Conservation (phyloP, 805 yeast species). For the Lachancea waltii region DNA sequence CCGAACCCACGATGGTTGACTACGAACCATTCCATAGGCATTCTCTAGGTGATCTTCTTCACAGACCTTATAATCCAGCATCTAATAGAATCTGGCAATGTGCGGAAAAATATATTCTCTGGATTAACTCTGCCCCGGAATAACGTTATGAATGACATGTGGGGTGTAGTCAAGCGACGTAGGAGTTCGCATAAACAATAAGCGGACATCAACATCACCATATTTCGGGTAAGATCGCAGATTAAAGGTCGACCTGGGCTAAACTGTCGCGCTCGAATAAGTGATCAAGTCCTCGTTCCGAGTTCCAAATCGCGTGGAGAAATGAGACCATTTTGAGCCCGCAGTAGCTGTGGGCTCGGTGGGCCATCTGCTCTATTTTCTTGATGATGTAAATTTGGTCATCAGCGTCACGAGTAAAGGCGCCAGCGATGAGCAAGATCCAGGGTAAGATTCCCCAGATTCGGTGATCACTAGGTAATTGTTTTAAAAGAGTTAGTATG, state of each 20-base stretch:
- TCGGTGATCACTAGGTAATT: slow-evolving; percentile 10
- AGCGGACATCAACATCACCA: too few relatives aligned
- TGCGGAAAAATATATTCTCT: too few relatives aligned
- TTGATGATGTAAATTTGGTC: slow-evolving; percentile 13
- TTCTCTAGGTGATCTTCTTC: too few relatives aligned
- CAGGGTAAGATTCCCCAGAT: slow-evolving; percentile 16
- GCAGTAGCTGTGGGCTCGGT: slow-evolving; percentile 19
- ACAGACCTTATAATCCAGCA: too few relatives aligned
- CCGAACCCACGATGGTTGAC: too few relatives aligned
- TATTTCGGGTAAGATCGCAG: too few relatives aligned
- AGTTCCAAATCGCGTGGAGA: slow-evolving; percentile 17
- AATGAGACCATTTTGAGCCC: slow-evolving; percentile 16
- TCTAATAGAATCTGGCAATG: too few relatives aligned
- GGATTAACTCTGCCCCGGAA: too few relatives aligned
- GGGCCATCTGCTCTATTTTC: slow-evolving; percentile 14
- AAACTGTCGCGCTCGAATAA: slow-evolving; percentile 15
- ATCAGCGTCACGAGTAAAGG: slow-evolving; percentile 6
- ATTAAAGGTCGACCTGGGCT: slow-evolving; percentile 16
- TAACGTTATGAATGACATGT: too few relatives aligned
- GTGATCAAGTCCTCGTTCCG: slow-evolving; percentile 12
- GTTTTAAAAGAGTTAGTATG: slow-evolving; percentile 6
- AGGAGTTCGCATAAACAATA: too few relatives aligned
- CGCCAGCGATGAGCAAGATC: slow-evolving; percentile 11
- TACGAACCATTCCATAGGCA: too few relatives aligned
- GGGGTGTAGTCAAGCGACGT: too few relatives aligned